Base-by-base conservation (phyloP, 2,329 filamentous ascomycete species). In the Trichoderma guizhouense region DNA sequence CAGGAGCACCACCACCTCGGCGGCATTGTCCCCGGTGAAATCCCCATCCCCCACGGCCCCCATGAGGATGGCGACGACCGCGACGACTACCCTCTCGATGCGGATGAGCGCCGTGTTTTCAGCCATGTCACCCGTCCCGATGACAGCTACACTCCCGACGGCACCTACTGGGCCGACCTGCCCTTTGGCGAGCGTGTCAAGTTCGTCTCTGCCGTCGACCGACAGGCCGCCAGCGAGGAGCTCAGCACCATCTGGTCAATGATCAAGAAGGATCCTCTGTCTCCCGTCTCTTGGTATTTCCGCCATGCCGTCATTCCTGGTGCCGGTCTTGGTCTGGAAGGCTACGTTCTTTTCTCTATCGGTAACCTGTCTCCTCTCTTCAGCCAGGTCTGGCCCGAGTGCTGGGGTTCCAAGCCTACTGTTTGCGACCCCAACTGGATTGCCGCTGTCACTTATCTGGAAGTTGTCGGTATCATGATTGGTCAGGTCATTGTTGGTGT, bases 291-390 rank as follows among this genome's bases (percentile, higher is more conserved):
- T 28, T 96, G 91, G 87, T 98, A 98, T 82, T 92, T 97, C 80
- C 89, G 90, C 79, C 96, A 97, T 80, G 95, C 95, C 83, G 92
- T 98, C 69, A 90, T 98, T 72, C 95, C 95, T 64, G 95, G 95
- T 82, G 94, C 94, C 75, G 95, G 95, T 80, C 89, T 98, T 66
- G 92, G 94, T 79, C 88, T 98, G 32, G 95, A 98, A 87, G 95
- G 94, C 77, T 98, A 98, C 79, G 95, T 98, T 55, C 88, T 98
- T 24, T 98, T 98, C 86, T 98, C 95, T 74, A 98, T 98, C 76
- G 95, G 95, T 72, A 98, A 97, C 82, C 85, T 98, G 75, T 90
- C 92, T 79, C 93, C 95, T 5, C 87, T 98, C 12, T 95, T 97
- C 79, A 82, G 89, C 73, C 86, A 89, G 39, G 89, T 90, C 7